phyloP scores from a whole-genome alignment of 225 moss, liverwort and hornwort species.

The Bryoerythrophyllum caledonicum region DNA sequence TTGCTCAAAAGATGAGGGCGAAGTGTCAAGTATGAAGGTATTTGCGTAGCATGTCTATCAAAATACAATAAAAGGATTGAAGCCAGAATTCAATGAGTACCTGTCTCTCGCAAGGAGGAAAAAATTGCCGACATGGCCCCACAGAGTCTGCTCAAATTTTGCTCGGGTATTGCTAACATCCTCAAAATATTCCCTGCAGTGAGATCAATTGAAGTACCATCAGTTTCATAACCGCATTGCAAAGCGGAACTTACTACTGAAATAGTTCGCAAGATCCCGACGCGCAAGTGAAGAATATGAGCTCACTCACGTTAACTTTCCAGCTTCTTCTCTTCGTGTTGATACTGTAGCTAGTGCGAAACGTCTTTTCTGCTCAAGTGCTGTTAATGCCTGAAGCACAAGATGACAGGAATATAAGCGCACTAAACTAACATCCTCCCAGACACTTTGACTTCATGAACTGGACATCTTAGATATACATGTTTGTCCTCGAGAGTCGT shows the following conservation, averaged over 20 bases:
- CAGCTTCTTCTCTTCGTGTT: conserved; percentile 89
- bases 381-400: conserved; percentile 74
- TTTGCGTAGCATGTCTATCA: not conserved
- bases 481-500: not conserved
- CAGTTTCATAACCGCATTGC: conserved; percentile 12
- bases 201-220: conserved; percentile 5
- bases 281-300: not conserved
- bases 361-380: conserved; percentile 94
- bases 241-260: not conserved
- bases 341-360: conserved; percentile 96
- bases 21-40: not conserved
- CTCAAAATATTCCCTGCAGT: conserved; percentile 92
- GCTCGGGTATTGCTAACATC: conserved; percentile 95
- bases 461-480: not conserved
- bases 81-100: conserved; percentile 31
- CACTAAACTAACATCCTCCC: conserved; percentile 3
- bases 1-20: not conserved
- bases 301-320: conserved; percentile 84
- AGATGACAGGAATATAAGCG: conserved; percentile 8
- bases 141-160: conserved; percentile 92
- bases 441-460: not conserved
- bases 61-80: not conserved
- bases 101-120: conserved; percentile 95
- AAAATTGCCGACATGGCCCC: conserved; percentile 87
- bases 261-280: conserved; percentile 10